Conservation (phyloP, 805 yeast genomes). For the Saturnispora besseyi region DNA sequence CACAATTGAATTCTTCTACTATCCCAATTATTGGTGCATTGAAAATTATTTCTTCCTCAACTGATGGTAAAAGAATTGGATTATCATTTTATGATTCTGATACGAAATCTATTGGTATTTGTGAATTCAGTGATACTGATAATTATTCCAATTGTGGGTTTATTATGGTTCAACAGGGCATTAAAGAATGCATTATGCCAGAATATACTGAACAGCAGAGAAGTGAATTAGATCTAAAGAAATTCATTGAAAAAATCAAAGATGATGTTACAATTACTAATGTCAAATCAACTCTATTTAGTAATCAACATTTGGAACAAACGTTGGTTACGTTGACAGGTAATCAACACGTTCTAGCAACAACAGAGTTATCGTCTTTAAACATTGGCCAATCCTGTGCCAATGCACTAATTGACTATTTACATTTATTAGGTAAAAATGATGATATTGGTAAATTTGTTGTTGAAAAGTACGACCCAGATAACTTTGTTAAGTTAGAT, state of each 20-base stretch:
- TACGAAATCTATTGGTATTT: slow-evolving; percentile 53
- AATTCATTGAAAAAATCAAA: slow-evolving; percentile 61
- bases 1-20: slow-evolving; percentile 27
- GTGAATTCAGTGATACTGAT: slow-evolving; percentile 83
- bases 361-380: slow-evolving; percentile 44
- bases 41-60: slow-evolving; percentile 31
- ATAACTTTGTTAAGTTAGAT: slow-evolving; percentile 84
- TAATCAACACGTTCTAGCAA: slow-evolving; percentile 43
- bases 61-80: slow-evolving; percentile 53
- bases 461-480: slow-evolving; percentile 58
- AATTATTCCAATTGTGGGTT: slow-evolving; percentile 81
- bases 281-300: slow-evolving; percentile 48
- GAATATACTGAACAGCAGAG: slow-evolving; percentile 16
- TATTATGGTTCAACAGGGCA: slow-evolving; percentile 77
- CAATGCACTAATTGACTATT: slow-evolving; percentile 59
- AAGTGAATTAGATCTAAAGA: slow-evolving; percentile 47
- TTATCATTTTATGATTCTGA: slow-evolving; percentile 72
- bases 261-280: slow-evolving; percentile 68
- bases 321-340: slow-evolving; percentile 68
- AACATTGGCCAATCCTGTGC: slow-evolving; percentile 51
- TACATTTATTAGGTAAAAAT: slow-evolving; percentile 53
- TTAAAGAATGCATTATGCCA: slow-evolving; percentile 72
- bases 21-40: slow-evolving; percentile 45
- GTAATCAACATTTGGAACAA: slow-evolving; percentile 60
- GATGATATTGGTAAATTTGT: slow-evolving; percentile 45